Conservation (phyloP, 768 basidiomycete species). For the Mycena maculata region DNA sequence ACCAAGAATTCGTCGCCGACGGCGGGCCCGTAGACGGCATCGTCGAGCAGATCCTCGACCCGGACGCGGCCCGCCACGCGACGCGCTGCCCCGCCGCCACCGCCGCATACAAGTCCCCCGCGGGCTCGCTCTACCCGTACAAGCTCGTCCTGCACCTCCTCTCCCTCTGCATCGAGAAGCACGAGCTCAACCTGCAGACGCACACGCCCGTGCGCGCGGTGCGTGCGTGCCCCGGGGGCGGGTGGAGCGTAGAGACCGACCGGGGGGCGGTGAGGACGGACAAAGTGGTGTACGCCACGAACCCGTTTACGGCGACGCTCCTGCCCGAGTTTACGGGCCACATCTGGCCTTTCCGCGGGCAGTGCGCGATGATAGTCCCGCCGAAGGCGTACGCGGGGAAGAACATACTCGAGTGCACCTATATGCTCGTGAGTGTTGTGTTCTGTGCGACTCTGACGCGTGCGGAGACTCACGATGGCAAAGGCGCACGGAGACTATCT, state of each 20-base stretch:
- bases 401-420: constrained; percentile 36
- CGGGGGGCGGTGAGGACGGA: constrained; percentile 47
- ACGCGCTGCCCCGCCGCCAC: constrained; percentile 23
- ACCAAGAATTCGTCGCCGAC: constrained; percentile 41
- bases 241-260: constrained; percentile 45
- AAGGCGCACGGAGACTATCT: constrained; percentile 35
- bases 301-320: constrained; percentile 58
- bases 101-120: constrained; percentile 30
- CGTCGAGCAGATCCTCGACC: constrained; percentile 41
- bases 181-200: constrained; percentile 47
- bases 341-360: constrained; percentile 38
- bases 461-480: not conserved
- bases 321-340: constrained; percentile 42
- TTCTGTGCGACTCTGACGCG: not conserved
- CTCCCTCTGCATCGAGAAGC: constrained; percentile 33
- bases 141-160: constrained; percentile 39
- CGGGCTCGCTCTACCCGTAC: constrained; percentile 38
- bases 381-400: constrained; percentile 35
- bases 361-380: constrained; percentile 40
- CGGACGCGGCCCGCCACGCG: constrained; percentile 33
- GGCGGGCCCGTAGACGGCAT: constrained; percentile 42
- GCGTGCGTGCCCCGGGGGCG: constrained; percentile 1
- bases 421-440: constrained; percentile 12
- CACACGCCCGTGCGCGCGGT: constrained; percentile 35
- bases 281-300: constrained; percentile 58